Conservation (phyloP, 2,329 filamentous ascomycete genomes). For the Cladophialophora carrionii region DNA sequence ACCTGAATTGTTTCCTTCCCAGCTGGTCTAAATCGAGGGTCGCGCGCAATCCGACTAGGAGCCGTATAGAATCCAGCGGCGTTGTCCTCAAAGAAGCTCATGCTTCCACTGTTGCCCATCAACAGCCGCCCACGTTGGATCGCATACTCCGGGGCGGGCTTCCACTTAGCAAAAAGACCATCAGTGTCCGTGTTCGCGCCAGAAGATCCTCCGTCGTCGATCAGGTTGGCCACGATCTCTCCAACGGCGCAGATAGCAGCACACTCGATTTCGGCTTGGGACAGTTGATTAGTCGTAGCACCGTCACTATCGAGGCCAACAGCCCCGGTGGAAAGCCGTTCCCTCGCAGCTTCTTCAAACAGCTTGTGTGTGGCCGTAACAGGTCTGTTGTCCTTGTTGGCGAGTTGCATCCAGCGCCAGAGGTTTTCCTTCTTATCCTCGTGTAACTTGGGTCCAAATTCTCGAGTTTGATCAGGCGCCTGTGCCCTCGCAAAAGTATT, state of each 20-base stretch:
- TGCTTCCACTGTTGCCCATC: constrained; percentile 20
- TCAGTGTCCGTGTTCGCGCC: constrained; percentile 1
- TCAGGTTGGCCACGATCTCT: constrained; percentile 32
- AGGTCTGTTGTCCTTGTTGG: constrained; percentile 11
- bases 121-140: constrained; percentile 31
- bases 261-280: constrained; percentile 25
- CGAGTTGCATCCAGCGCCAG: constrained; percentile 11
- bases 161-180: constrained; percentile 26
- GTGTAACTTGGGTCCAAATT: background rate
- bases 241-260: constrained; percentile 31
- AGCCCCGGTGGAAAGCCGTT: constrained; percentile 17
- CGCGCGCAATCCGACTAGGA: constrained; percentile 36
- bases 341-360: constrained; percentile 26
- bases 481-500: constrained; percentile 18
- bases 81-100: constrained; percentile 37
- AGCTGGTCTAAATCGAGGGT: constrained; percentile 37
- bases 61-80: constrained; percentile 31
- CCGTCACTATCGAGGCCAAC: background rate
- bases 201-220: constrained; percentile 12
- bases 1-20: constrained; percentile 31
- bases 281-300: constrained; percentile 1
- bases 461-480: constrained; percentile 13
- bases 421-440: constrained; percentile 11
- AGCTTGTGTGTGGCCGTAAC: constrained; percentile 11
- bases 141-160: constrained; percentile 34